Evolutionary conservation across 1,139 yeast species (phyloP).

Genomic region (Hemisphaericaspora xylanilytica): DNA sequence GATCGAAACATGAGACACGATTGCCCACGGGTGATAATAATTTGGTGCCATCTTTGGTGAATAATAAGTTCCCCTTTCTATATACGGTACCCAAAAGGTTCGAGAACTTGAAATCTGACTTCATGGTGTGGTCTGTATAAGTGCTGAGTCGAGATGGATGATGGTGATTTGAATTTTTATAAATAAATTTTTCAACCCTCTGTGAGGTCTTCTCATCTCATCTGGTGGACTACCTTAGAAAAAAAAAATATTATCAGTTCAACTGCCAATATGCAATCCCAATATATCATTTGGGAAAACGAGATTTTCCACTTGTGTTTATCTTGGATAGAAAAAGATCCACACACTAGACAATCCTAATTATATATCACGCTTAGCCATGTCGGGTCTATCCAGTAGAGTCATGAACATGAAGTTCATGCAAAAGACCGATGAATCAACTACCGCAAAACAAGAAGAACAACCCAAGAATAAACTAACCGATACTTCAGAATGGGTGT

Average conservation of each 20-base stretch:
- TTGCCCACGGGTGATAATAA: conserved; percentile 93
- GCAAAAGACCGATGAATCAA: conserved; percentile 32
- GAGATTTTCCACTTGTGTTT: no score
- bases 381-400: conserved; percentile 56
- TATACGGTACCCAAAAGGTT: conserved; percentile 93
- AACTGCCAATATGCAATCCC: no score
- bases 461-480: conserved; percentile 38
- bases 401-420: conserved; percentile 73
- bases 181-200: no score
- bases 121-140: conserved; percentile 28
- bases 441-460: conserved; percentile 17
- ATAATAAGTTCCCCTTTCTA: conserved; percentile 84
- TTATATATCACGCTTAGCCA: no score
- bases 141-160: no score
- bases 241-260: no score
- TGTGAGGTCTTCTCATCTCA: no score
- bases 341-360: no score
- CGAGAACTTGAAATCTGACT: conserved; percentile 60
- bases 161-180: no score
- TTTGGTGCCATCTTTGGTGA: conserved; percentile 81
- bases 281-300: no score
- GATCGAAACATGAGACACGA: conserved; percentile 84
- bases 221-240: no score
- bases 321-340: no score
- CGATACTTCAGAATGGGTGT: conserved; percentile 64